Base-by-base conservation (phyloP, 1,284 basidiomycete genomes). In the Microbotryum intermedium region DNA sequence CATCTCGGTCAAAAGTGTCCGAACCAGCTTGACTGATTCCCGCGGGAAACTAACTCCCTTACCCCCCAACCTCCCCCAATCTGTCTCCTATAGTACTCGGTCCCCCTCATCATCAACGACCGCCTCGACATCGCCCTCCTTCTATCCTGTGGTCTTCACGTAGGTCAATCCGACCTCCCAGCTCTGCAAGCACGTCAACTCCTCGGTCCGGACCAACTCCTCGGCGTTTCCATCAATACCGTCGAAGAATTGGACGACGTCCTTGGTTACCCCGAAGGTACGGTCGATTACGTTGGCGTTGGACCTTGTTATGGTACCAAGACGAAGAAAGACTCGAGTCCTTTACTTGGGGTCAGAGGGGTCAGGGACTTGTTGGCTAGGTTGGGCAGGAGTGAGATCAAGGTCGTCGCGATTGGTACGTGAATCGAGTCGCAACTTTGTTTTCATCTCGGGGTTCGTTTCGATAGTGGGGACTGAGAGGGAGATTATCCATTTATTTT, bases 91-190 rank as follows among this genome's bases (percentile, higher is more conserved):
- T 67, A 79, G 75, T 88, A 92, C 78, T 80, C 81, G 53, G 83
- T 95, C 23, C 90, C 90, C 0, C 78, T 97, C 29, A 78, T 97
- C 61, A 88, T 97, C 76, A 97, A 97, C 72, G 91, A 94, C 75
- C 84, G 91, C 16, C 79, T 93, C 61, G 91, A 94, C 70, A 83
- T 95, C 49, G 88, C 87, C 6, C 79, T 92, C 29, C 87, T 88
- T 10, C 78, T 88, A 26, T 10, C 85, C 85, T 2, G 83, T 84
- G 53, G 92, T 89, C 6, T 97, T 11, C 93, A 97, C 71, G 79
- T 97, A 53, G 93, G 93, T 4, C 93, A 97, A 76, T 83, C 83
- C 0, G 93, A 97, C 73, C 88, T 93, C 80, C 84, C 88, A 2
- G 78, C 90, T 1, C 67, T 77, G 3, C 71, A 84, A 29, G 91